Evolutionary conservation across 2,329 filamentous ascomycete species (phyloP), one percentile per base, ranked within the genome.

Genomic region (Aureobasidium sp.): DNA sequence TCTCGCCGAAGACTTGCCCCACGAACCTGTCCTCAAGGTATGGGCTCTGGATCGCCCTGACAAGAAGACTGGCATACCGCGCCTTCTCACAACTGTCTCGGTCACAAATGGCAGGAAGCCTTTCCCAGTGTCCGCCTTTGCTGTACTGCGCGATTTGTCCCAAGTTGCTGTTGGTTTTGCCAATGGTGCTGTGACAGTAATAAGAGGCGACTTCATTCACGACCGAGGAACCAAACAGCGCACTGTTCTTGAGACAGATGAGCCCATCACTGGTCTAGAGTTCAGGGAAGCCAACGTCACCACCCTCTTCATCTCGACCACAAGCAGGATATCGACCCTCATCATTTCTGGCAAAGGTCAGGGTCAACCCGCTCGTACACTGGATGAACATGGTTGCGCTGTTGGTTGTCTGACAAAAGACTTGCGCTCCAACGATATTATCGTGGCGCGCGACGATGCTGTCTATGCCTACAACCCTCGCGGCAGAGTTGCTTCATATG

Each of bases 381-480:
- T 97, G 20, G 94, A 97, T 72, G 92, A 97, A 70, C 82, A 84
- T 20, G 94, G 94, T 1, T 97, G 93, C 70, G 92, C 85, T 12
- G 85, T 96, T n/a, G 92, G 91, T 0, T 99, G 95, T 74, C 96
- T 99, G 90, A 89, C 91, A 0, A 81, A 93, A 13, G 91, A 97
- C 73, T 85, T 83, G 64, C 82, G 84, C 65, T 89, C 86, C 0
- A 90, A 89, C 5, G 90, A 97, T 66, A 87, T 99, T 23, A 84
- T 99, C 3, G 88, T 99, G n/a, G 94, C 88, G 0, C 82, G 94
- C 64, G 91, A 97, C 68, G 95, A 99, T 81, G 94, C 93, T 8
- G 88, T 99, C 60, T 97, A 97, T 76, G 92, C 90, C 63, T 99
- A 97, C 75, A 89, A 88, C 0, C 77, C 88, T 0, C 89, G 94